A percentile compares a stretch with the other conserved stretches of the same genome.
These are phyloP conservation scores for Kalmusia sp. DNA, from an alignment of 2,329 filamentous ascomycete genomes.

Conservation along the genomic window DNA sequence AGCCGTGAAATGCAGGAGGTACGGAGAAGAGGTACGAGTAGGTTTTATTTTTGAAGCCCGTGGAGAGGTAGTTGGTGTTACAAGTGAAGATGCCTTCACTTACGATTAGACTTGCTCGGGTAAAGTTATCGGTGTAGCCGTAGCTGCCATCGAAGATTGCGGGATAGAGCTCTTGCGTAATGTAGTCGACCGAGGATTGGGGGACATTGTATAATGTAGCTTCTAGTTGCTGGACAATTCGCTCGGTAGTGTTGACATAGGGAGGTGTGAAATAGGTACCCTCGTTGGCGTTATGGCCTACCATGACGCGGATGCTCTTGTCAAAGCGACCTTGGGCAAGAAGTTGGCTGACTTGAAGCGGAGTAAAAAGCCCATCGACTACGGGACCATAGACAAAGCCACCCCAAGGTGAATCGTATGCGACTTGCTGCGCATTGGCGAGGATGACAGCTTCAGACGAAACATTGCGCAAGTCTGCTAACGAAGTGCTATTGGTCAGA, in stretches of 20 bases:
- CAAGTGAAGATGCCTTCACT: conserved; percentile 58
- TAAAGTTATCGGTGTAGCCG: conserved; percentile 55
- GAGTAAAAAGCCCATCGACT: conserved; percentile 44
- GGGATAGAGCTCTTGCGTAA: conserved; percentile 58
- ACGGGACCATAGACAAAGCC: conserved; percentile 41
- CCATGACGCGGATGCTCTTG: conserved; percentile 43
- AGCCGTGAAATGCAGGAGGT: conserved; percentile 60
- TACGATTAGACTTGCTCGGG: conserved; percentile 51
- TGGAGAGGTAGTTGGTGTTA: conserved; percentile 60
- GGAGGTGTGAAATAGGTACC: conserved; percentile 54
- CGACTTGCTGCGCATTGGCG: conserved; percentile 43
- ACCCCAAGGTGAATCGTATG: conserved; percentile 41
- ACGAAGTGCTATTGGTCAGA: conserved; percentile 40
- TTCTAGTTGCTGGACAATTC: conserved; percentile 33
- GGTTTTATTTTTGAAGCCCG: conserved; percentile 55
- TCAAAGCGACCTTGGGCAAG: conserved; percentile 47
- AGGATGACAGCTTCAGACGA: conserved; percentile 38
- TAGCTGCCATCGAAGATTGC: conserved; percentile 55
- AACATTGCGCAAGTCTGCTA: conserved; percentile 42
- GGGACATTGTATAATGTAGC: conserved; percentile 39
- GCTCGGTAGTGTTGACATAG: conserved; percentile 41
- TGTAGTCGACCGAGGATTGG: conserved; percentile 46
- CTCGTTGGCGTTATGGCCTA: conserved; percentile 54
- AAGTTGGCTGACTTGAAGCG: conserved; percentile 40
- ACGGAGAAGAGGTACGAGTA: conserved; percentile 62